These are phyloP conservation scores for Aspergillus udagawae DNA, from an alignment of 2,329 filamentous ascomycete genomes.

Conservation along the genomic window DNA sequence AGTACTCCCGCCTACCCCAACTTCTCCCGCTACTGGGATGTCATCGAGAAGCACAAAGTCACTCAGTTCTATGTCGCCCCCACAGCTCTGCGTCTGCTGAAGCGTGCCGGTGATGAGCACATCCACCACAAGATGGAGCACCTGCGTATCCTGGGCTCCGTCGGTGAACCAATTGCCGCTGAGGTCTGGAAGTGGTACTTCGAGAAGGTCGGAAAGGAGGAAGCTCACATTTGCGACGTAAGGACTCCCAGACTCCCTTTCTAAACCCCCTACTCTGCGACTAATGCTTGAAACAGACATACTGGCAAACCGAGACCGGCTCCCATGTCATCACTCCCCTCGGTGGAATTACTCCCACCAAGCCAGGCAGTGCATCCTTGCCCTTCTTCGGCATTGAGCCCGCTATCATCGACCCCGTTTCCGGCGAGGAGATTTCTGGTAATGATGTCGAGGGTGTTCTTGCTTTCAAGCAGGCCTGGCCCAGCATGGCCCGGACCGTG, in stretches of 20 bases:
- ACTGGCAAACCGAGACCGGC: constrained; percentile 99
- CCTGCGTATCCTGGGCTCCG: constrained; percentile 84
- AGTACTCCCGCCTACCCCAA: constrained; percentile 95
- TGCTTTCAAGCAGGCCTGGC: constrained; percentile 97
- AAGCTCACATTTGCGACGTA: constrained; percentile 91
- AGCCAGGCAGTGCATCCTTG: constrained; percentile 90
- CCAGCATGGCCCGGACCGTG: constrained; percentile 95
- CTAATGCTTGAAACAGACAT: constrained; percentile 60
- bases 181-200: constrained; percentile 99
- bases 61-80: constrained; percentile 98
- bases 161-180: constrained; percentile 94
- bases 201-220: constrained; percentile 87
- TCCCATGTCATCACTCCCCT: constrained; percentile 94
- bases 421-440: constrained; percentile 85
- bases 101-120: constrained; percentile 90
- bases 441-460: constrained; percentile 97
- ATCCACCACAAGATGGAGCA: constrained; percentile 87
- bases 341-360: constrained; percentile 89
- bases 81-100: constrained; percentile 85
- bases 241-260: constrained; percentile 40
- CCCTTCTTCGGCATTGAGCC: constrained; percentile 99
- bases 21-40: constrained; percentile 98
- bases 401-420: constrained; percentile 93
- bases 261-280: constrained; percentile 2
- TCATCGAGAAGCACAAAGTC: constrained; percentile 89